Conservation (phyloP, 805 yeast genomes). For the Blastobotrys robertii region DNA sequence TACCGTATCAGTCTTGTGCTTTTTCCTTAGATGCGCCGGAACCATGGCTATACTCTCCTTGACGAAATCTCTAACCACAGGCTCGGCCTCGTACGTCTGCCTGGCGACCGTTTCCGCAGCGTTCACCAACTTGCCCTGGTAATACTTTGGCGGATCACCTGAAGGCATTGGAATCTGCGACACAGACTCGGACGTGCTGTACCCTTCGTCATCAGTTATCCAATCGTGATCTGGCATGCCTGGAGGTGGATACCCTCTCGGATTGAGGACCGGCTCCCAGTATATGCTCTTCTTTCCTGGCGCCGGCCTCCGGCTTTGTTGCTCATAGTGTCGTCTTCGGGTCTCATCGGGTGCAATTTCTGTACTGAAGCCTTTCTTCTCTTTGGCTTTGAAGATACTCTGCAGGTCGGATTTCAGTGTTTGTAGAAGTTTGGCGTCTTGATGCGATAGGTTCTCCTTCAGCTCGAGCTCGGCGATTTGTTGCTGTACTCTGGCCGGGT, state of each 20-base stretch:
- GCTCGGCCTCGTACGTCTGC: slow-evolving; percentile 17
- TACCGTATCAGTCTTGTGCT: neutral
- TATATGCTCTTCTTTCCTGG: slow-evolving; percentile 19
- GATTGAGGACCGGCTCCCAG: slow-evolving; percentile 22
- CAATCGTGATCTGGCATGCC: slow-evolving; percentile 24
- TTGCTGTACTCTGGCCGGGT: slow-evolving; percentile 11
- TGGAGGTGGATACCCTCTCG: slow-evolving; percentile 20
- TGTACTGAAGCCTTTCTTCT: slow-evolving; percentile 6
- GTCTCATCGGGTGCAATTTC: neutral
- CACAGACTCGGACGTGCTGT: slow-evolving; percentile 14
- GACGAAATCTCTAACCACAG: slow-evolving; percentile 17
- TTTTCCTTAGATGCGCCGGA: slow-evolving; percentile 14
- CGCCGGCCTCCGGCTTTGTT: slow-evolving; percentile 6
- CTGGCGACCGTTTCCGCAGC: slow-evolving; percentile 6
- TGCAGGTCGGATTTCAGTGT: slow-evolving; percentile 13
- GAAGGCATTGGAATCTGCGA: slow-evolving; percentile 26
- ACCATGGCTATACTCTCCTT: slow-evolving; percentile 14
- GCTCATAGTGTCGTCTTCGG: neutral
- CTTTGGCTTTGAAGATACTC: slow-evolving; percentile 11
- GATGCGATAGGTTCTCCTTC: slow-evolving; percentile 17
- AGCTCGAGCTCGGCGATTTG: slow-evolving; percentile 19
- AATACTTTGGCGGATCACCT: slow-evolving; percentile 14
- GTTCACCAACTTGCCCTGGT: slow-evolving; percentile 2
- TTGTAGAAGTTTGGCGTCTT: slow-evolving; percentile 14
- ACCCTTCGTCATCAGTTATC: slow-evolving; percentile 9